Evolutionary conservation across 202 grass and related monocot genomes (phyloP), one percentile per base, ranked within the genome.

Genomic region (Carex sylvatica): DNA sequence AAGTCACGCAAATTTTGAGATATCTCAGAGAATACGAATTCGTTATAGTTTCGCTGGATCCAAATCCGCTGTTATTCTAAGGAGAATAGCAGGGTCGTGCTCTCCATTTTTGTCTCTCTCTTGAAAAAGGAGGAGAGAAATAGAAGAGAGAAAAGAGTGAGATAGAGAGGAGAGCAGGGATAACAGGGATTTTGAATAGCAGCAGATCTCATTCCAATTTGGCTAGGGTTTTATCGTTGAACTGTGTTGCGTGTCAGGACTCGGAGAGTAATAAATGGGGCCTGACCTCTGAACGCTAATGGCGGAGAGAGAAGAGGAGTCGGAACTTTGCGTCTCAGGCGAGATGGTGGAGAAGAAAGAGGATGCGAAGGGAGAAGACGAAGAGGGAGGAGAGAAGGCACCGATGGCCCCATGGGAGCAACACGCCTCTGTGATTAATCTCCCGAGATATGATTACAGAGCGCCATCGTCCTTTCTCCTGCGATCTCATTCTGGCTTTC

Each of bases 361-460:
- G 24, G 72, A 76, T 56, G 51, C 26, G 26, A 53, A 60, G 15
- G 19, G 8, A 16, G 40, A 68, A 53, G 58, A 82, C 9, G 60
- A n/a, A 62, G 14, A 40, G 66, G 61, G 13, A 19, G n/a, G 28
- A 47, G 42, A 65, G 8, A 59, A n/a, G 30, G 30, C 46, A 13
- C 7, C 19, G 12, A 85, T 95, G 51, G 64, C 86, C 79, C 95
- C 92, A 4, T 95, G 95, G 95, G 92, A 95, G 83, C 90, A 98
- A 82, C 95, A 98, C 61, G 82, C 95, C 12, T 77, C 84, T 65
- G 95, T 95, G 47, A 98, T 98, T 67, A 95, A 68, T 61, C 92
- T 98, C 82, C 95, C 95, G 28, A 93, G 92, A 53, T 98, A 91
- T 83, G 92, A 98, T 87, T 98, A 98, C 87, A 79, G 81, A 58